These are phyloP conservation scores for Sporothrix dimorphospora DNA, from an alignment of 2,329 filamentous ascomycete genomes.

Conservation along the genomic window DNA sequence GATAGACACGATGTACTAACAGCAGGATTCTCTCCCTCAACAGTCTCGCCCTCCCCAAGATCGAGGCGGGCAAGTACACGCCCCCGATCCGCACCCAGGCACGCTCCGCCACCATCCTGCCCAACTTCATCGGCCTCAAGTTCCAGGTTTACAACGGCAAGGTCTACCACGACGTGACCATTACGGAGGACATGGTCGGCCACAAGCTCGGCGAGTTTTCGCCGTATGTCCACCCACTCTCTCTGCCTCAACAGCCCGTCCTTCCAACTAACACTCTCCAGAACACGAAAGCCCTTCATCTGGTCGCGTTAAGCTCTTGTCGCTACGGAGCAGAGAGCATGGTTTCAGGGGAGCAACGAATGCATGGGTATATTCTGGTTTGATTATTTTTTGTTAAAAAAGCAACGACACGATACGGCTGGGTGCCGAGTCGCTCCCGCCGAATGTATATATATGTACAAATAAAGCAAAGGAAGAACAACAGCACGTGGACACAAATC, in stretches of 20 bases:
- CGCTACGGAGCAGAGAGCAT: neutral
- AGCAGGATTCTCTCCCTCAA: slow-evolving; percentile 10
- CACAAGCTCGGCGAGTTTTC: slow-evolving; percentile 94
- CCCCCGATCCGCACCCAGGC: slow-evolving; percentile 84
- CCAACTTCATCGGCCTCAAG: slow-evolving; percentile 85
- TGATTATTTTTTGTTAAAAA: neutral
- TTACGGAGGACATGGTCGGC: slow-evolving; percentile 96
- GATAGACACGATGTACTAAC: slow-evolving; percentile 11
- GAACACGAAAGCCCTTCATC: slow-evolving; percentile 62
- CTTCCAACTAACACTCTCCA: slow-evolving; percentile 37
- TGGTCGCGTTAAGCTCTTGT: slow-evolving; percentile 43
- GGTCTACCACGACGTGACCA: slow-evolving; percentile 76
- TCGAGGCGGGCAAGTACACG: slow-evolving; percentile 62
- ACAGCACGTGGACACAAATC: neutral
- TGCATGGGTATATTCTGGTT: neutral
- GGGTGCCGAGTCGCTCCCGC: neutral
- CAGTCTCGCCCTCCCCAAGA: slow-evolving; percentile 66
- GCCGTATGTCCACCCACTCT: slow-evolving; percentile 60
- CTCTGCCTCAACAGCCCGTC: no score
- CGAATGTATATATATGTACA: slow-evolving; percentile 18
- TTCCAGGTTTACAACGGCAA: slow-evolving; percentile 95
- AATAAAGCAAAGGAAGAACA: neutral
- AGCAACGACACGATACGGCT: slow-evolving; percentile 3
- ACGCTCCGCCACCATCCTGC: slow-evolving; percentile 84
- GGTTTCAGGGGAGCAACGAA: neutral